Evolutionary conservation across 345 rosid genomes (phyloP), one percentile per base, ranked within the genome.

Genomic region (Eucalyptus guilfoylei): DNA sequence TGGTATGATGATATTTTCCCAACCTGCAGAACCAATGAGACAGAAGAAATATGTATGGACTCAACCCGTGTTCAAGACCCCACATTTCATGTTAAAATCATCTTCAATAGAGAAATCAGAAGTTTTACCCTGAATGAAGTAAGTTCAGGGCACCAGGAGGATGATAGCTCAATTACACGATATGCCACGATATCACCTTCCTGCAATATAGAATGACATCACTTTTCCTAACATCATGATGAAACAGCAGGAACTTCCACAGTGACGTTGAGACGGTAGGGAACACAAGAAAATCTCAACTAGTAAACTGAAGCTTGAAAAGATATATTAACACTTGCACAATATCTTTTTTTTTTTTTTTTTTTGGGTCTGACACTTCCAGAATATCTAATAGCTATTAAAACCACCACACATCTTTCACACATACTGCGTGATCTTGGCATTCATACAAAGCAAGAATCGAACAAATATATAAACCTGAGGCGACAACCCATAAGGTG

Each of bases 141-240:
- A 87, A 94, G 90, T 92, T 97, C 99, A 14, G 99, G 99, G 54
- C 97, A 96, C 99, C 99, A 97, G 88, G 96, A 95, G 32, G 96
- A 94, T 86, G 99, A 93, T 62, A 98, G 93, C 94, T 98, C 98
- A 91, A 98, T 92, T 64, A 97, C 88, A 50, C 96, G 96, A 92
- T 98, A 98, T 42, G 99, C 99, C 85, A 98, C 94, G 47, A 96
- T 91, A 91, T 97, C 98, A 44, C 97, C 99, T 93, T 91, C 96
- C 99, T 98, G 96, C 93, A 94, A 90, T 85, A 76, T 76, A 76
- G 47, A 76, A 76, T 76, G 83, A 21, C 83, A 76, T 76, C 28
- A 76, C 47, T 24, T 76, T 72, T 76, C 47, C 83, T 37, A 21
- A 76, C 83, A 40, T 37, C 8, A 76, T 76, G 47, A 76, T 23